These are phyloP conservation scores for Magnusiomyces sp. DNA, from an alignment of 1,139 yeast species.

Conservation along the genomic window DNA sequence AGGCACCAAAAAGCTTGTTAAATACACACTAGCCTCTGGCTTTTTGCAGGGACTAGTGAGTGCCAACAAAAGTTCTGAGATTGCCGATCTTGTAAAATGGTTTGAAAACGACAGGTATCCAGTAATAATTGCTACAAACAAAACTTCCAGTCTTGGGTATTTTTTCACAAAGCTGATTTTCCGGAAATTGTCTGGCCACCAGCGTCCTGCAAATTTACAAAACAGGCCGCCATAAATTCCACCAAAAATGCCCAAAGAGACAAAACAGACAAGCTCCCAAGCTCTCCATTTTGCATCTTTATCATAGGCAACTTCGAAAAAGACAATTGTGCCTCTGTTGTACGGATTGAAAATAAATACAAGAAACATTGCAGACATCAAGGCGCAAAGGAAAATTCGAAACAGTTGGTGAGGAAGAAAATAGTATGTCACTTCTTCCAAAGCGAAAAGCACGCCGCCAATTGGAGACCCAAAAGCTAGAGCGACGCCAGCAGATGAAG, in stretches of 20 bases:
- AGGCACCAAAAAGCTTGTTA: too few relatives aligned
- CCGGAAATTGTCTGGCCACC: constrained; percentile 42
- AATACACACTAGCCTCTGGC: too few relatives aligned
- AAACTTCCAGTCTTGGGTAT: constrained; percentile 44
- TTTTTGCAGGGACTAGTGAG: constrained; percentile 45
- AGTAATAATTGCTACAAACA: constrained; percentile 41
- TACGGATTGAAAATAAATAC: constrained; percentile 49
- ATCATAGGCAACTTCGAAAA: constrained; percentile 47
- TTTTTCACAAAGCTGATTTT: constrained; percentile 30
- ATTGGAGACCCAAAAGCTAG: constrained; percentile 63
- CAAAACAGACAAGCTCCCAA: constrained; percentile 41
- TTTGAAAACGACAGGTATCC: constrained; percentile 46
- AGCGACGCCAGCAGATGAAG: constrained; percentile 63
- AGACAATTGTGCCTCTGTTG: constrained; percentile 54
- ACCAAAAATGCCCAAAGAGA: constrained; percentile 47
- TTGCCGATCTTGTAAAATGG: constrained; percentile 46
- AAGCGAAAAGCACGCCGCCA: constrained; percentile 58
- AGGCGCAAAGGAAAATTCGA: constrained; percentile 54
- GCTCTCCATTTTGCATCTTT: constrained; percentile 43
- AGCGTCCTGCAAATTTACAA: constrained; percentile 38
- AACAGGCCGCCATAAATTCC: constrained; percentile 52
- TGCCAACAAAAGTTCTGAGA: constrained; percentile 45
- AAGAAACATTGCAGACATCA: constrained; percentile 47
- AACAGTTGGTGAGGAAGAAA: constrained; percentile 52
- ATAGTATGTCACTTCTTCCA: constrained; percentile 58